Evolutionary conservation across 1,284 basidiomycete species (phyloP), one percentile per base, ranked within the genome.

Genomic region (Ceraceosorus guamensis): DNA sequence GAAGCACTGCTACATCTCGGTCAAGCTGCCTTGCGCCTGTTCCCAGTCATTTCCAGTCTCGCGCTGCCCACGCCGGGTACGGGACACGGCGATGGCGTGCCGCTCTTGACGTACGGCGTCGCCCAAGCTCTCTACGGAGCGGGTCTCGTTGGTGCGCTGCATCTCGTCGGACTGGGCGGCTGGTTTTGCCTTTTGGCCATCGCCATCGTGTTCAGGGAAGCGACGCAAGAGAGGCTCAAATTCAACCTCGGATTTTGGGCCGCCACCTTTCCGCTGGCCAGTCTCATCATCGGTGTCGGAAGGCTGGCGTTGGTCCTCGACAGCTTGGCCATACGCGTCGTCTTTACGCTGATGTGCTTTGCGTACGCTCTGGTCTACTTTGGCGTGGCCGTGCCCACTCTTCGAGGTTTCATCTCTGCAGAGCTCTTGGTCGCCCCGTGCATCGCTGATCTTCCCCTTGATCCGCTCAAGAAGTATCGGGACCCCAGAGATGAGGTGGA

Each of bases 221-320:
- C 55, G 16, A 54, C 54, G 31, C 41, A 53, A 10, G 67, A 66
- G 32, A 57, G 56, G 34, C 48, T 71, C 3, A 48, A 56, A 4
- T 71, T 71, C 62, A 68, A 67, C 37, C 66, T 71, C 61, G 70
- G 70, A 33, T 70, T 61, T 57, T 67, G 65, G 67, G 59, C 59
- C 14, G 43, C 57, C 41, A 67, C 63, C 2, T 67, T 63, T 43
- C 69, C 68, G 0, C 56, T 64, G 32, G 69, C 64, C 8, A 61
- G 60, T 46, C 39, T 71, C 31, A 58, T 65, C 6, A 68, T 70
- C 30, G 59, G 57, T 55, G 68, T 61, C 14, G 60, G 10, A n/a
- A 39, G 60, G 4, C 52, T 70, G 43, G 68, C 69, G 32, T 53
- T 64, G 16, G 66, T 63, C 39, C 51, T 41, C 34, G 59, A 70